Conservation (phyloP, 73 alveolate genomes). For the Diophrys sp. region DNA sequence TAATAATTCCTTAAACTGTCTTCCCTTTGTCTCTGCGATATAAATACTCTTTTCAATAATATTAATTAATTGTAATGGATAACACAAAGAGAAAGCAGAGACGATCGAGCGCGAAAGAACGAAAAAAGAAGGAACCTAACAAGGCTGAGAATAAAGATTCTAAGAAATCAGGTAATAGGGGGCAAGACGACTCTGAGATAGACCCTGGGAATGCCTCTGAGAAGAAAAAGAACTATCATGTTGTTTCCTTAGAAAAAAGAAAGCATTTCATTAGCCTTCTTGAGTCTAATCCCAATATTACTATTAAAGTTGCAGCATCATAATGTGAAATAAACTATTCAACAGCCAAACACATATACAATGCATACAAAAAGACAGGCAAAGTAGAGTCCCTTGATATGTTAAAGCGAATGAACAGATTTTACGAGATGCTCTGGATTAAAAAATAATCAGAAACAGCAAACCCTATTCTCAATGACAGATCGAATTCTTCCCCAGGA, state of each 20-base stretch:
- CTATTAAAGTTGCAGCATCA: slow-evolving; percentile 38
- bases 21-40: too few relatives aligned
- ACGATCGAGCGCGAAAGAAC: background rate
- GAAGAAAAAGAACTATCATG: background rate
- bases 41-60: too few relatives aligned
- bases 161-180: too few relatives aligned
- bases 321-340: slow-evolving; percentile 30
- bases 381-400: background rate
- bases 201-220: background rate
- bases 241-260: background rate
- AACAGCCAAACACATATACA: slow-evolving; percentile 40
- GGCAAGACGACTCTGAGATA: background rate
- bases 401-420: background rate
- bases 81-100: background rate
- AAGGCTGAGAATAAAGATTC: background rate
- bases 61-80: too few relatives aligned
- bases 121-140: background rate
- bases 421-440: background rate
- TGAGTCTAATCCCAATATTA: background rate
- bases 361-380: slow-evolving; percentile 4
- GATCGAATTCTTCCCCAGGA: background rate
- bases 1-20: too few relatives aligned
- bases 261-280: background rate
- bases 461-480: background rate
- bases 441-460: background rate